A percentile compares a stretch with the other conserved stretches of the same genome.
Evolutionary conservation across 805 yeast genomes (phyloP).

Genomic region (Starmerella cellae): DNA sequence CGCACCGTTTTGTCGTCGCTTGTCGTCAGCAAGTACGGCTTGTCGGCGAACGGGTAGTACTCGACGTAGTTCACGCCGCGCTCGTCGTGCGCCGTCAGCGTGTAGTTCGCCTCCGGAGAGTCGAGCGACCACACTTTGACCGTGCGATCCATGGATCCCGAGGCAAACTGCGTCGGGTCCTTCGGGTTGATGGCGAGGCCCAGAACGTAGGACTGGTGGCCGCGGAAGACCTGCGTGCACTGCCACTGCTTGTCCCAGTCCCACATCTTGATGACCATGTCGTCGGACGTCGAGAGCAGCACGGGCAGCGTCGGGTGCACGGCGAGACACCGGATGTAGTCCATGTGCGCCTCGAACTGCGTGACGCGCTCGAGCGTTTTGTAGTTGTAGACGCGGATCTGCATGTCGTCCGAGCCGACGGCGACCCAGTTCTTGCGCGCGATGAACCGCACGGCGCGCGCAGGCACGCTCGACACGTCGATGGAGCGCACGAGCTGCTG

Average conservation of each 20-base stretch:
- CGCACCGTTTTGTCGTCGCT: conserved; percentile 83
- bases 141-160: conserved; percentile 91
- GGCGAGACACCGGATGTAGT: conserved; percentile 82
- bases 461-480: conserved; percentile 92
- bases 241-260: conserved; percentile 95
- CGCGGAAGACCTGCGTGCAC: conserved; percentile 79
- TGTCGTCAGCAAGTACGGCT: conserved; percentile 85
- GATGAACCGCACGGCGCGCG: conserved; percentile 86
- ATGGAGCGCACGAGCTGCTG: conserved; percentile 70
- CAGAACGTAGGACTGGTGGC: conserved; percentile 94
- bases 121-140: conserved; percentile 96
- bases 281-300: conserved; percentile 81
- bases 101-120: conserved; percentile 75
- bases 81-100: conserved; percentile 77
- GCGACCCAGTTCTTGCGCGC: conserved; percentile 96
- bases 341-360: conserved; percentile 97
- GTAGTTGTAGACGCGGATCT: conserved; percentile 82
- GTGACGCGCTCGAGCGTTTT: conserved; percentile 88
- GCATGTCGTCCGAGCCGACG: conserved; percentile 93
- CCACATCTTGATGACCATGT: conserved; percentile 84
- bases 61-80: conserved; percentile 94
- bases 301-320: conserved; percentile 91
- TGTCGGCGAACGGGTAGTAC: conserved; percentile 93
- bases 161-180: conserved; percentile 94
- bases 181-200: conserved; percentile 90